A percentile compares a stretch with the other conserved stretches of the same genome.
Evolutionary conservation across 495 filamentous ascomycete genomes (phyloP).

Genomic region (Chaetomium tenue): DNA sequence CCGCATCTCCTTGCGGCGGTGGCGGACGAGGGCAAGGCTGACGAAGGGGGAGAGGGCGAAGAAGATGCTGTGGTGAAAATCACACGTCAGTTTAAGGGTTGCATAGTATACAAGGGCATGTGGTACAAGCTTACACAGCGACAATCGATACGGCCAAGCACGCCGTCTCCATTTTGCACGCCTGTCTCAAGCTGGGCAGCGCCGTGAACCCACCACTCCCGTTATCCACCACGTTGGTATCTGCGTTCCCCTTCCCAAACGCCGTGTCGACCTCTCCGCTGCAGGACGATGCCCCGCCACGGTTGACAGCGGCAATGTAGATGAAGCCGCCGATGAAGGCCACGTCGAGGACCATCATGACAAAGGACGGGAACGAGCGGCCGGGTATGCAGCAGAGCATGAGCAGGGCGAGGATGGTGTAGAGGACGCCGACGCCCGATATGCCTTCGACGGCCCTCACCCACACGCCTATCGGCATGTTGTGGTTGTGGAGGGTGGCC

Average conservation of each 20-base stretch:
- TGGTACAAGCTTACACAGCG: slow-evolving; percentile 59
- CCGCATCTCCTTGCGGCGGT: slow-evolving; percentile 68
- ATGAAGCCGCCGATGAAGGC: slow-evolving; percentile 58
- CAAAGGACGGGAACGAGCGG: slow-evolving; percentile 60
- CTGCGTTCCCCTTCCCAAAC: slow-evolving; percentile 60
- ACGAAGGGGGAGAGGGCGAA: slow-evolving; percentile 64
- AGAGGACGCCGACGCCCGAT: slow-evolving; percentile 67
- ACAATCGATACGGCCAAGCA: slow-evolving; percentile 75
- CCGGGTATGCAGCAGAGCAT: slow-evolving; percentile 79
- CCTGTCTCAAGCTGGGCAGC: slow-evolving; percentile 52
- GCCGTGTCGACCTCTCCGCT: slow-evolving; percentile 62
- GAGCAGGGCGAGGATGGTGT: slow-evolving; percentile 65
- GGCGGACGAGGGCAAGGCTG: slow-evolving; percentile 62
- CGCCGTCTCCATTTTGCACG: slow-evolving; percentile 70
- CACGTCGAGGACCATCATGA: slow-evolving; percentile 66
- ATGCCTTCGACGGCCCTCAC: slow-evolving; percentile 79
- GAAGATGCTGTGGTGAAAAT: slow-evolving; percentile 51
- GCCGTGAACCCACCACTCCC: slow-evolving; percentile 39
- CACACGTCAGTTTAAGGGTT: slow-evolving; percentile 17
- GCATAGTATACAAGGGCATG: not conserved
- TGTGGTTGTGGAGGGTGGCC: slow-evolving; percentile 56
- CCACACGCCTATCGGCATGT: slow-evolving; percentile 59
- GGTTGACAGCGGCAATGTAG: slow-evolving; percentile 60
- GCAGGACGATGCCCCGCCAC: slow-evolving; percentile 63
- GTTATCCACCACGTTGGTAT: slow-evolving; percentile 38